Percentiles rank a stretch among this genome's conserved stretches.
Conservation (phyloP, 495 filamentous ascomycete species). For the Podospora bellae-mahoneyi region DNA sequence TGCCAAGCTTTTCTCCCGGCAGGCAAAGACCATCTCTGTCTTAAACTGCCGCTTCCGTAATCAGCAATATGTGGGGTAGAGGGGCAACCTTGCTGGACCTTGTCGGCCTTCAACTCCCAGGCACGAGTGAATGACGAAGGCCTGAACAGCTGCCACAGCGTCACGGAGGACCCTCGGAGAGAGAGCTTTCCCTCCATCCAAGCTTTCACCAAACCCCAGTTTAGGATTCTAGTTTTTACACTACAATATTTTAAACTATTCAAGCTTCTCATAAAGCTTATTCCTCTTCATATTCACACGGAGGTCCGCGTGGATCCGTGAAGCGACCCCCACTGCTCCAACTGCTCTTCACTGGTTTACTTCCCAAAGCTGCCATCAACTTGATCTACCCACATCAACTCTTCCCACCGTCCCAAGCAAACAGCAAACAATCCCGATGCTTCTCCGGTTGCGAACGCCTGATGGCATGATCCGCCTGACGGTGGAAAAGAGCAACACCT, state of each 20-base stretch:
- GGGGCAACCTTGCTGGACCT: conserved; percentile 15
- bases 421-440: conserved; percentile 45
- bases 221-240: background rate
- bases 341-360: background rate
- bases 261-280: background rate
- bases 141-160: conserved; percentile 10
- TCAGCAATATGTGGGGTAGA: conserved; percentile 10
- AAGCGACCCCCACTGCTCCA: background rate
- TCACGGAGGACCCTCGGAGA: background rate
- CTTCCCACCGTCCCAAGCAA: background rate
- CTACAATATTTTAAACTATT: background rate
- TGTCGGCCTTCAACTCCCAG: conserved; percentile 17
- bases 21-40: background rate
- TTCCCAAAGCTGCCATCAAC: background rate
- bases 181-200: conserved; percentile 10
- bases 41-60: conserved; percentile 2
- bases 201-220: background rate
- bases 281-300: background rate
- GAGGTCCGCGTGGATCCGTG: background rate
- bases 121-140: conserved; percentile 31
- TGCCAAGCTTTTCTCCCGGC: conserved; percentile 8
- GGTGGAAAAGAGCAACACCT: conserved; percentile 55
- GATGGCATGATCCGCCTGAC: conserved; percentile 69
- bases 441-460: conserved; percentile 63
- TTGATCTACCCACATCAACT: background rate